Conservation (phyloP, 2,329 filamentous ascomycete species). For the Verticillium isaacii region DNA sequence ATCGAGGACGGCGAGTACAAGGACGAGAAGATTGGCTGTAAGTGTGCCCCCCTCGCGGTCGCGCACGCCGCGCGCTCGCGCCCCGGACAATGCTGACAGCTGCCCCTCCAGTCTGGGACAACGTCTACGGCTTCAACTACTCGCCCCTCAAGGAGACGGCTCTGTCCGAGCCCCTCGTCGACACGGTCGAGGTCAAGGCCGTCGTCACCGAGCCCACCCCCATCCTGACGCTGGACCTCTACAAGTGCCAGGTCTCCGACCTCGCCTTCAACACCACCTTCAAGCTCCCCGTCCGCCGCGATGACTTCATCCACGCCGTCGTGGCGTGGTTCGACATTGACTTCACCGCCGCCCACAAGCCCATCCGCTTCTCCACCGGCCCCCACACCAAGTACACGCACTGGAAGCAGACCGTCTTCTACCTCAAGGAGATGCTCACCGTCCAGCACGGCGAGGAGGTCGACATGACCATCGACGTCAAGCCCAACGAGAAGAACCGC, state of each 20-base stretch:
- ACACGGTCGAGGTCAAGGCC: slow-evolving; percentile 96
- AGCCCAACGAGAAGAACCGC: slow-evolving; percentile 89
- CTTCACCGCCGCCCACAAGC: slow-evolving; percentile 97
- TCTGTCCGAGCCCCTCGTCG: slow-evolving; percentile 91
- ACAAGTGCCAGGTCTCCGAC: slow-evolving; percentile 80
- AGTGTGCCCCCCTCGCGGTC: slow-evolving; percentile 29
- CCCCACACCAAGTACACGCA: slow-evolving; percentile 99
- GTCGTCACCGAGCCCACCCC: slow-evolving; percentile 87
- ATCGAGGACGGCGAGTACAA: slow-evolving; percentile 99
- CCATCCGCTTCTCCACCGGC: slow-evolving; percentile 92
- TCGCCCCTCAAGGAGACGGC: slow-evolving; percentile 89
- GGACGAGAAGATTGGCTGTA: slow-evolving; percentile 99
- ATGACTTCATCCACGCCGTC: slow-evolving; percentile 93
- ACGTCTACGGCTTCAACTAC: slow-evolving; percentile 98
- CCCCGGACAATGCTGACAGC: background rate
- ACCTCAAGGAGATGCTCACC: slow-evolving; percentile 87
- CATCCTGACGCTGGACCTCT: slow-evolving; percentile 86
- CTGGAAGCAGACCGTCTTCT: slow-evolving; percentile 99
- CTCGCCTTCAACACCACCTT: slow-evolving; percentile 80
- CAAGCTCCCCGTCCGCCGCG: slow-evolving; percentile 70
- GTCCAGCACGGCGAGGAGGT: slow-evolving; percentile 84
- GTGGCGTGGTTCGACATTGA: slow-evolving; percentile 99
- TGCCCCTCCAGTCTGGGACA: slow-evolving; percentile 81
- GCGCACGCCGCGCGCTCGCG: no score
- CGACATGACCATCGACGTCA: slow-evolving; percentile 68